These are phyloP conservation scores for Leishmania gerbilli DNA, from an alignment of 208 protist species.

Conservation along the genomic window DNA sequence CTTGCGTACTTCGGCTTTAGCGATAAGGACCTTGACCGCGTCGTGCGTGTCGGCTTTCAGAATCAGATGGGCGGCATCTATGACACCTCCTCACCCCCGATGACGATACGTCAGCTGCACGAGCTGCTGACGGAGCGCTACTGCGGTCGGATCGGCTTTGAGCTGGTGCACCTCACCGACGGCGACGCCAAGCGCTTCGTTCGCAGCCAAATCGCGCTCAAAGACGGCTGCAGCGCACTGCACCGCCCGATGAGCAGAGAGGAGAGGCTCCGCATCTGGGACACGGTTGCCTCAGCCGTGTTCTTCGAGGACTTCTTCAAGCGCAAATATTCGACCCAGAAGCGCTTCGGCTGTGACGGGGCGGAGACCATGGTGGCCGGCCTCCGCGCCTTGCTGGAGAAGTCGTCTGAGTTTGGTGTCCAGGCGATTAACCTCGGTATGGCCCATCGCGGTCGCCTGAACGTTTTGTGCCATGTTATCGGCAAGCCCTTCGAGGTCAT, in stretches of 20 bases:
- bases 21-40: slow-evolving; percentile 58
- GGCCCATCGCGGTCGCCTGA: slow-evolving; percentile 98
- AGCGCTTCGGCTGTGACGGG: slow-evolving; percentile 98
- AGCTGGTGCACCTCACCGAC: slow-evolving; percentile 96
- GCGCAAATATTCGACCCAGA: slow-evolving; percentile 94
- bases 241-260: slow-evolving; percentile 59
- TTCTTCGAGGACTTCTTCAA: slow-evolving; percentile 96
- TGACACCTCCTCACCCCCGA: slow-evolving; percentile 55
- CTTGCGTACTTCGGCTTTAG: slow-evolving; percentile 86
- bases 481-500: slow-evolving; percentile 95
- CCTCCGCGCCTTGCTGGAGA: slow-evolving; percentile 93
- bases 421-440: slow-evolving; percentile 97
- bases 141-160: slow-evolving; percentile 90
- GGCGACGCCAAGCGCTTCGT: slow-evolving; percentile 90
- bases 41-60: slow-evolving; percentile 83
- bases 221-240: slow-evolving; percentile 43
- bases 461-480: slow-evolving; percentile 97
- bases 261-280: slow-evolving; percentile 89
- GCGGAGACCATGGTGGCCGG: slow-evolving; percentile 96
- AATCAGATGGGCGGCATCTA: slow-evolving; percentile 77
- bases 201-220: slow-evolving; percentile 90
- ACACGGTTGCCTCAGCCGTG: slow-evolving; percentile 91
- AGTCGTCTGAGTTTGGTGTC: slow-evolving; percentile 83
- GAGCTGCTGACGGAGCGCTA: slow-evolving; percentile 83
- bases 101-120: slow-evolving; percentile 85